Conservation (phyloP, 306 rosid genomes). For the Hippophae gyantsensis region DNA sequence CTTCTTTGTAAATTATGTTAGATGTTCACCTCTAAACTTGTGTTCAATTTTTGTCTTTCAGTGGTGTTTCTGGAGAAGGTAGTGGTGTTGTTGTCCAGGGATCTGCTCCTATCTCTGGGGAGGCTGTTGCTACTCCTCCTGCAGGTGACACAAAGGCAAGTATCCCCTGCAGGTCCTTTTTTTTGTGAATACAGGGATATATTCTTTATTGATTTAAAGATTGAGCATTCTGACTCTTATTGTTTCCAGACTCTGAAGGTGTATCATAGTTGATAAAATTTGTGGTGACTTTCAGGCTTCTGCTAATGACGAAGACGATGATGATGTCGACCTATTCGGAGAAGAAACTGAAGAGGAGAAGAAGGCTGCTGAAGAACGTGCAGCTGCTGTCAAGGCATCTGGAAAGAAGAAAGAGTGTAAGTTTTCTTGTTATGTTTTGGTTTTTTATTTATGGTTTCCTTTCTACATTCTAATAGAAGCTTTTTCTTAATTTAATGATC, state of each 20-base stretch:
- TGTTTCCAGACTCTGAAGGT: no score
- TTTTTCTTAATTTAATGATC: conserved; percentile 1
- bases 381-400: conserved; percentile 77
- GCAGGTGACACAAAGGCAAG: conserved; percentile 62
- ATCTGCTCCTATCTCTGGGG: conserved; percentile 41
- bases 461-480: neutral
- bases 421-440: conserved; percentile 10
- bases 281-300: conserved; percentile 42
- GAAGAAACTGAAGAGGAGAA: conserved; percentile 98
- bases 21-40: neutral
- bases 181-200: neutral
- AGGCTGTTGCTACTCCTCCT: conserved; percentile 80
- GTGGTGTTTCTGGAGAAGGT: conserved; percentile 90
- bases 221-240: no score
- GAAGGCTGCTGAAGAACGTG: conserved; percentile 90
- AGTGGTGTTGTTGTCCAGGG: conserved; percentile 59
- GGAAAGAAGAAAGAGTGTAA: conserved; percentile 82
- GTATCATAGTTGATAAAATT: conserved; percentile 8
- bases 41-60: conserved; percentile 12
- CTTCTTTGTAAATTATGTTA: neutral
- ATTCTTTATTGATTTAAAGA: neutral
- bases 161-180: neutral
- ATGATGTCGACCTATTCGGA: conserved; percentile 87
- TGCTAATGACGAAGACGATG: conserved; percentile 57
- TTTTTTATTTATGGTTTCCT: neutral